Percentiles rank a stretch among this genome's conserved stretches.
Conservation (phyloP, 192 early-diverging fungal genomes). For the Linderina pennispora region DNA sequence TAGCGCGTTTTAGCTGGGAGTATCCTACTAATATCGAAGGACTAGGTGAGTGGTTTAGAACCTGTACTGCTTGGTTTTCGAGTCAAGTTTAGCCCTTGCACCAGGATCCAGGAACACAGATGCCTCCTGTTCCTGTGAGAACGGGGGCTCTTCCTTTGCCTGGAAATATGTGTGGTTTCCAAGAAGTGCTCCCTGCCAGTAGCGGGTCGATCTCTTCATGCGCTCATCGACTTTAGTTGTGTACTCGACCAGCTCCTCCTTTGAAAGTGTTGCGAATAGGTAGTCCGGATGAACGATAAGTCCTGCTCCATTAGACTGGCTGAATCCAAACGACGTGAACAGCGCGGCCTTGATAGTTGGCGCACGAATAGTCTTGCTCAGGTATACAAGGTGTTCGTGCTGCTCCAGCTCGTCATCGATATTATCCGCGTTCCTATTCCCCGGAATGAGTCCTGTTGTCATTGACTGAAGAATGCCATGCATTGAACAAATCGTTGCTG, state of each 20-base stretch:
- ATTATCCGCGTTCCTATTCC: not conserved
- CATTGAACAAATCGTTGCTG: not conserved
- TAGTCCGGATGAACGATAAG: conserved; percentile 81
- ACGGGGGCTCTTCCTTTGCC: conserved; percentile 76
- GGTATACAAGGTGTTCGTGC: conserved; percentile 76
- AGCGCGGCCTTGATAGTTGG: conserved; percentile 81
- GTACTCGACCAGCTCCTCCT: conserved; percentile 62
- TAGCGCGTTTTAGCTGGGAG: too few relatives aligned
- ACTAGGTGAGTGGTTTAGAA: too few relatives aligned
- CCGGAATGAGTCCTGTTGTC: not conserved
- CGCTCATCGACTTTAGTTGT: conserved; percentile 53
- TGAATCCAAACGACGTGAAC: conserved; percentile 86
- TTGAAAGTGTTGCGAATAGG: conserved; percentile 65
- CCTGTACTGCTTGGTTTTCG: too few relatives aligned
- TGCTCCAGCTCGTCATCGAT: conserved; percentile 53
- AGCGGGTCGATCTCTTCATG: conserved; percentile 24
- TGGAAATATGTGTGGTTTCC: conserved; percentile 66
- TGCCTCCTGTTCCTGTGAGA: conserved; percentile 66
- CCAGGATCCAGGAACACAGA: conserved; percentile 77
- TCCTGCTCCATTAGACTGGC: conserved; percentile 80
- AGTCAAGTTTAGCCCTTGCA: conserved; percentile 69
- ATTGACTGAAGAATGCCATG: not conserved
- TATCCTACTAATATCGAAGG: too few relatives aligned
- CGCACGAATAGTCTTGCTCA: conserved; percentile 74
- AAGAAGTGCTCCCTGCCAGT: conserved; percentile 73